These are phyloP conservation scores for Haematococcus sp. DNA, from an alignment of 139 green algal species.

Conservation along the genomic window DNA sequence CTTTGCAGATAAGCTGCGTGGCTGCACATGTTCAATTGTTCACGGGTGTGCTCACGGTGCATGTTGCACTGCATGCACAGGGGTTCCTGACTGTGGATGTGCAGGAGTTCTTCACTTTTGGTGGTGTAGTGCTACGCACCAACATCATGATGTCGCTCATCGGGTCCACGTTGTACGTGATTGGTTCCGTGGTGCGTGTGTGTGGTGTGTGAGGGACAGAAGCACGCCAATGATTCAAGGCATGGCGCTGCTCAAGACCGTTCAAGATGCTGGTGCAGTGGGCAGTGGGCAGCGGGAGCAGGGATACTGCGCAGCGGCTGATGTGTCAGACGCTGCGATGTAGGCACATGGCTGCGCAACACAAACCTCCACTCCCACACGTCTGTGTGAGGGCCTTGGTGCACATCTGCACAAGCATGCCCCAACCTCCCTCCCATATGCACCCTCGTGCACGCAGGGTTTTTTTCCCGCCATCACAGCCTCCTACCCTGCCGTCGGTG, in stretches of 20 bases:
- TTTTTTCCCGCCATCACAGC: slow-evolving; percentile 25
- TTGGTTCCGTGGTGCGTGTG: slow-evolving; percentile 12
- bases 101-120: slow-evolving; percentile 36
- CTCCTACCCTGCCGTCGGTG: slow-evolving; percentile 9
- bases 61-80: no score
- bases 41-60: no score
- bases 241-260: no score
- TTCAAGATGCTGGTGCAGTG: no score
- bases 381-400: no score
- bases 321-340: no score
- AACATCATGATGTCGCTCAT: slow-evolving; percentile 27
- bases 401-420: background rate
- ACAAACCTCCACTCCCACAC: no score
- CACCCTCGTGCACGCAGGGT: slow-evolving; percentile 12
- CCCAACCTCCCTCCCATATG: background rate
- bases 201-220: no score
- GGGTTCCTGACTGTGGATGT: slow-evolving; percentile 23
- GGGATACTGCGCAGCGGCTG: no score
- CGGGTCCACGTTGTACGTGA: slow-evolving; percentile 25
- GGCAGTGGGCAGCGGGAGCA: no score
- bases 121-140: slow-evolving; percentile 1
- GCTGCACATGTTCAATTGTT: background rate
- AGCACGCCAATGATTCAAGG: no score
- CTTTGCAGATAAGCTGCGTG: background rate
- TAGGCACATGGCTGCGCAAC: no score